Base-by-base conservation (phyloP, 768 basidiomycete genomes). In the Lepiota subincarnata region DNA sequence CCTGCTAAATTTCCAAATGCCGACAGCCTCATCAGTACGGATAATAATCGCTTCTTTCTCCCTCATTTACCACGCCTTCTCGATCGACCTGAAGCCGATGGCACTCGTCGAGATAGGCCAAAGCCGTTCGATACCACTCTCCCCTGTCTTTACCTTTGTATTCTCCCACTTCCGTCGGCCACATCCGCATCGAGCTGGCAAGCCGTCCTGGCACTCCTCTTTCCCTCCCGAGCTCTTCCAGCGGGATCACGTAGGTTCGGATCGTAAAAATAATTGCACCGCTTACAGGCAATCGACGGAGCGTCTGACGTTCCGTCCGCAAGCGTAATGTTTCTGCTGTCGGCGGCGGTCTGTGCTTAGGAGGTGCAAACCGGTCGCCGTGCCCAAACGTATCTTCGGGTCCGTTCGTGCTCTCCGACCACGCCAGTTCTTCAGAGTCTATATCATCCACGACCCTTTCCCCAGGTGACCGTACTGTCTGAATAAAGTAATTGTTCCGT, bases 181-280 rank as follows among this genome's bases (percentile, higher is more conserved):
- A 89, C 57, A 80, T 80, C 54, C 79, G 68, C 47, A 89, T 68
- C 4, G 84, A 84, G 45, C 78, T 79, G 12, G 81, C 85, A 62
- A 89, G 67, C 47, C 87, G 70, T 28, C 76, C 81, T 0, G 85
- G 76, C 10, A 85, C 78, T 0, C 81, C 85, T 6, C 69, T 69
- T 64, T 88, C 88, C 48, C 67, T 61, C 12, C 55, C 72, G 1
- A 89, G 65, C 36, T 77, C 75, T 19, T 71, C 74, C 34, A 87
- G 64, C 18, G 79, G 79, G 38, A 76, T 76, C 50, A 83, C 48
- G 67, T 87, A 87, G 44, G 82, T 83, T 36, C 86, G 74, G 60
- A 88, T 84, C 48, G 82, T 84, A 65, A 90, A 89, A 37, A 84
- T 66, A 35, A 88, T 74, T 1, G 79, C 84, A 10, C 87, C 86